Base-by-base conservation (phyloP, 2,329 filamentous ascomycete species). In the Aspergillaceae sp. region DNA sequence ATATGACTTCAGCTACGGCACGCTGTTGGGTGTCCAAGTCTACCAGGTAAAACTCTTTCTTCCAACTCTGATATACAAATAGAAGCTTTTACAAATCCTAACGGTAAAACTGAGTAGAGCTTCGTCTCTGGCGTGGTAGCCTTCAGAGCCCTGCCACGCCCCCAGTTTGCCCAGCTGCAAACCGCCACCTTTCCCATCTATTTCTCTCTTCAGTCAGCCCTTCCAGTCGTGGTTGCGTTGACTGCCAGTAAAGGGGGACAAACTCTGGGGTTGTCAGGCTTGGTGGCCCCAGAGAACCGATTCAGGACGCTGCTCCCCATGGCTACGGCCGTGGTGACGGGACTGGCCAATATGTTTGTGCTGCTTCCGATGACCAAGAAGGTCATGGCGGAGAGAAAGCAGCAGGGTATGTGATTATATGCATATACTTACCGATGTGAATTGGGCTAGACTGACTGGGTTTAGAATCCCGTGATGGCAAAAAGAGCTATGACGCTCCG, bases 111-210 rank as follows among this genome's bases (percentile, higher is more conserved):
- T 6, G 3, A n/a, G 7, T 56, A 86, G 82, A 84, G 86, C 46
- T 96, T 95, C 68, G 72, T 84, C 49, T 74, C 72, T 43, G 81
- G 88, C 48, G 80, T 88, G 44, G 74, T 90, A 46, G 82, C 87
- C 58, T 94, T 85, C 75, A 82, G 77, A 61, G 77, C 79, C 7
- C 80, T 96, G 34, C 81, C 87, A 28, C 81, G 87, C 28, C 80
- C 87, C 0, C 81, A 87, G 62, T 97, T 98, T 72, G 80, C 84
- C 28, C 75, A 81, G 11, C 78, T 96, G 30, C 91, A 96, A 68
- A 77, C 81, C 54, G 80, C 80, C 52, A 79, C 90, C 44, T 95
- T 96, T 71, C 68, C 68, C 6, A 76, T 87, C 58, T 98, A 94
- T 74, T 97, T 97, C 66, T 74, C 79, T 40, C 72, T 97, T 47